Evolutionary conservation across 2,329 filamentous ascomycete genomes (phyloP).

Genomic region (Apiospora malaysiana): DNA sequence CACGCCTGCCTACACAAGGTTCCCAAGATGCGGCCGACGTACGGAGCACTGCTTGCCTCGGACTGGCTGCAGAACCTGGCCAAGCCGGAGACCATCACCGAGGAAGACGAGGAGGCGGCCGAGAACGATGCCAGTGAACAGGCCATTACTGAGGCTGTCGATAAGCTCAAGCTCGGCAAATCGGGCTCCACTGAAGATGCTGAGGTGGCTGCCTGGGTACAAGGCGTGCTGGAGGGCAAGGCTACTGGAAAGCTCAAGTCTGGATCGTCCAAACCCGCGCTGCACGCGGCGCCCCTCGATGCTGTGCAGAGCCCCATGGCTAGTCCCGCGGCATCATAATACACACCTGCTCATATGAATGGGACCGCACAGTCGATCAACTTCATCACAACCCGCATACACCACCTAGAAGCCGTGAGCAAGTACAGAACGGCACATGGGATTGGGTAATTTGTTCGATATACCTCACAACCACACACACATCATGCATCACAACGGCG

Average conservation of each 20-base stretch:
- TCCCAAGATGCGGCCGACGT: conserved; percentile 90
- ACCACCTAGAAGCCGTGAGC: neutral
- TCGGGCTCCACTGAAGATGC: conserved; percentile 65
- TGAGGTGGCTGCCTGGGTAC: conserved; percentile 89
- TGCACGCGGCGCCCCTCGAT: conserved; percentile 87
- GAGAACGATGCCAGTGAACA: conserved; percentile 44
- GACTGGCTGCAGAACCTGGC: conserved; percentile 84
- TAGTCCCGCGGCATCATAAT: conserved; percentile 42
- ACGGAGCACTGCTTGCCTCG: conserved; percentile 86
- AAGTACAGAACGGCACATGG: neutral
- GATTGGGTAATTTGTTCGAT: neutral
- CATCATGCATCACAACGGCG: conserved; percentile 17
- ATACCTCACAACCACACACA: neutral
- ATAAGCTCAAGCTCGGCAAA: conserved; percentile 49
- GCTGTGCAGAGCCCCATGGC: conserved; percentile 60
- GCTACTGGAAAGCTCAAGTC: conserved; percentile 58
- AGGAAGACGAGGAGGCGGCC: conserved; percentile 44
- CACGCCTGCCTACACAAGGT: conserved; percentile 90
- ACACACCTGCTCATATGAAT: too few relatives aligned
- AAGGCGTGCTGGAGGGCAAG: conserved; percentile 70
- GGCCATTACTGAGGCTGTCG: conserved; percentile 49
- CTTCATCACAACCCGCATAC: neutral
- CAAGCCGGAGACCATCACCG: conserved; percentile 63
- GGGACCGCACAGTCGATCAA: neutral
- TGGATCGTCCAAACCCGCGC: conserved; percentile 71